phyloP scores from a whole-genome alignment of 208 protist species.

The Acanthamoeba polyphaga region DNA sequence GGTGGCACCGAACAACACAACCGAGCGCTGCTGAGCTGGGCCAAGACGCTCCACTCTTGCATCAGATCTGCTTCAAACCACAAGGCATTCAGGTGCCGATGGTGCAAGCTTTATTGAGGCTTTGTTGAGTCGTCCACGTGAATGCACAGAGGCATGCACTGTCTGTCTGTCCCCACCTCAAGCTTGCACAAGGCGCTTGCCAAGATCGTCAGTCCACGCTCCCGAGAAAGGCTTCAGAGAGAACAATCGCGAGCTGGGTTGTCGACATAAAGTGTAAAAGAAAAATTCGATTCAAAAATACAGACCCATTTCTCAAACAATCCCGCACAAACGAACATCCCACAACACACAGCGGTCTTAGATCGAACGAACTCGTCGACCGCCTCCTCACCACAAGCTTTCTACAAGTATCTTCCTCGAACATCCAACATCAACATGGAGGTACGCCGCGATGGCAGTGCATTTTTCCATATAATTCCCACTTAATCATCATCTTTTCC shows the following conservation, averaged over 20 bases:
- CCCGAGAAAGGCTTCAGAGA: too few relatives aligned
- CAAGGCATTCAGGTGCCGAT: too few relatives aligned
- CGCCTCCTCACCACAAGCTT: neutral
- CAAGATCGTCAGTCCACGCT: too few relatives aligned
- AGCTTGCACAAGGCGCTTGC: too few relatives aligned
- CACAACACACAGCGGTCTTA: neutral
- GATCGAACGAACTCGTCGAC: constrained; percentile 40
- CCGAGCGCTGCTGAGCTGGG: too few relatives aligned
- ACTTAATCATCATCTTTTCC: constrained; percentile 9
- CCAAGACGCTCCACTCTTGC: too few relatives aligned
- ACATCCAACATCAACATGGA: neutral
- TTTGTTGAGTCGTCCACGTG: too few relatives aligned
- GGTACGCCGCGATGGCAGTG: neutral
- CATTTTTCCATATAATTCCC: neutral
- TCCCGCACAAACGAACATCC: neutral
- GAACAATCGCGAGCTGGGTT: neutral
- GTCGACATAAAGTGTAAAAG: neutral
- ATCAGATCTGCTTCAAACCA: too few relatives aligned
- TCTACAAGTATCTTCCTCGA: neutral
- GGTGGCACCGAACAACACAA: too few relatives aligned
- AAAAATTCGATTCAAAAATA: neutral
- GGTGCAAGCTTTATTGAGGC: too few relatives aligned
- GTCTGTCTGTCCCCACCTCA: too few relatives aligned
- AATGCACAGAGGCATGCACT: too few relatives aligned
- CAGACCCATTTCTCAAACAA: neutral